Evolutionary conservation across 768 basidiomycete species (phyloP), one percentile per base, ranked within the genome.

Genomic region (Mycena epipterygia): DNA sequence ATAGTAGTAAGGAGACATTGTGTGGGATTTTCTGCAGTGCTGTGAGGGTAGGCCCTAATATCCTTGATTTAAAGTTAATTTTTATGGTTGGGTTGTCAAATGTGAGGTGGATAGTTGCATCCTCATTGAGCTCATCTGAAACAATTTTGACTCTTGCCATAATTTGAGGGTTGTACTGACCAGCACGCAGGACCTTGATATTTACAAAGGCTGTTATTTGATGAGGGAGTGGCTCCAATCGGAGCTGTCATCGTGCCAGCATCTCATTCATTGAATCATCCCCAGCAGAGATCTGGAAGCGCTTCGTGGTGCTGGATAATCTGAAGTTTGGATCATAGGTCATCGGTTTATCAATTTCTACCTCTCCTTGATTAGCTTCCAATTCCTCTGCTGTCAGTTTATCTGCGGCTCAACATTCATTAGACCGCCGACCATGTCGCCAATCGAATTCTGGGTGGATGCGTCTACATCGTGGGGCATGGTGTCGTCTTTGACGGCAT

Each of bases 381-480:
- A 39, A 19, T 29, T 56, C 35, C 1, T 56, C 55, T n/a, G 19
- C 55, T 37, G 55, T 48, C 14, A 46, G 42, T 12, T 6, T 5
- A 16, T 74, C 27, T 60, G 59, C 44, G 59, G 46, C 11, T 48
- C 59, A 2, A 30, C 25, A 0, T 55, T 77, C 21, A 29, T 58
- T 0, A 33, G 41, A 13, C 76, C 77, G 19, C 76, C 70, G 1
- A 61, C 69, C 2, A 62, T 73, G 1, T 51, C 67, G 1, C 35
- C 67, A 0, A 52, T 74, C 0, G 64, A 70, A 0, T 61, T 81
- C 33, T 83, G 77, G 67, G 81, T 84, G 0, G 82, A 84, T 64
- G 81, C 84, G 0, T 84, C 81, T 0, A 83, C 83, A 0, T 74
- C 73, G 2, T 84, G 78, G 78, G 83, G 83, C 3, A 79, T 83